Base-by-base conservation (phyloP, 257 asterid genomes). In the Galeopsis tetrahit region DNA sequence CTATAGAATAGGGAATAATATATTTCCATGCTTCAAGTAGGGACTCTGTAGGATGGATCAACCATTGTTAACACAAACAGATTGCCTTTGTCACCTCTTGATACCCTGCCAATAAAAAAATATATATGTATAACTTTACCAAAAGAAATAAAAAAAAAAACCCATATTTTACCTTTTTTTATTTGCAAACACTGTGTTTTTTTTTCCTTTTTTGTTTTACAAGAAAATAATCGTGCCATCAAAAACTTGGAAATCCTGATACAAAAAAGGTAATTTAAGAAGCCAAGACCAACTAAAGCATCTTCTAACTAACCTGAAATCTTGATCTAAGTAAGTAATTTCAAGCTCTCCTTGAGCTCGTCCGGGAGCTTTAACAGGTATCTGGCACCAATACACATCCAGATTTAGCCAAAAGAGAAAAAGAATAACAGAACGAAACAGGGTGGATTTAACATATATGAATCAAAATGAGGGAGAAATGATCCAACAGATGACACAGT, bases 61-160 rank as follows among this genome's bases (percentile, higher is more conserved):
- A 87, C 78, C 91, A 89, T 87, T 75, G 79, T 80, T 78, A 87
- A 73, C 77, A 89, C 69, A 85, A 89, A 89, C 73, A 89, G 79
- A 72, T 87, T 89, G 35, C 93, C 93, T 71, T 79, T 78, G 79
- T 89, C 96, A 51, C 96, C 96, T 80, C 96, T 89, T 63, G 96
- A 89, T 71, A 85, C 75, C 73, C 96, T 89, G 88, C 58, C 31
- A 70, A 43, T 10, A 9, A 46, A 46, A 15, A 6, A 52, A 52
- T 39, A 21, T 39, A 39, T 4, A 3, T 7, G 3, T 39, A n/a
- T 5, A 39, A 39, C 28, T 39, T 39, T 39, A 39, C 43, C 7
- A 7, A 5, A 39, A 3, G 7, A 39, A 39, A 39, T 2, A 21
- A 21, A 21, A 21, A 21, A 21, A 21, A 21, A 0, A 21, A 21